Evolutionary conservation across 768 basidiomycete species (phyloP).

Genomic region (Tubosaeta brunneosetosa): DNA sequence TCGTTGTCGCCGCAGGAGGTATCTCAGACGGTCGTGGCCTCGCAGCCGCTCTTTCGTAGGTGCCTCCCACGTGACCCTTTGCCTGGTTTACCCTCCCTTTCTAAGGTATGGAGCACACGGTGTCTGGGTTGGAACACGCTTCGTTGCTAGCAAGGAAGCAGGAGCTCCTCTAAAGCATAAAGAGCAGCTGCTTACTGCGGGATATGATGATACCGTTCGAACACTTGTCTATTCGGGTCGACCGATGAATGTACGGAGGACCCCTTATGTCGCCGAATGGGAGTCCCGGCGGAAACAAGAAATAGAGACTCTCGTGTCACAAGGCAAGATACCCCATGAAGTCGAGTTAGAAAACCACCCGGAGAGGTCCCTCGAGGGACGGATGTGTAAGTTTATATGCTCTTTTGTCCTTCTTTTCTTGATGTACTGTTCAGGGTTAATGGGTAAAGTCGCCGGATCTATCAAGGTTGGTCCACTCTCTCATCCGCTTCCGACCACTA

Average conservation of each 20-base stretch:
- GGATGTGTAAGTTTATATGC: slow-evolving; percentile 50
- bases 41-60: slow-evolving; percentile 66
- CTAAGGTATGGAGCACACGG: slow-evolving; percentile 76
- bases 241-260: slow-evolving; percentile 77
- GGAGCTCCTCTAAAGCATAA: slow-evolving; percentile 75
- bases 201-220: slow-evolving; percentile 69
- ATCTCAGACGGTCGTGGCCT: slow-evolving; percentile 80
- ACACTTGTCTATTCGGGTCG: slow-evolving; percentile 76
- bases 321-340: slow-evolving; percentile 74
- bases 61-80: neutral
- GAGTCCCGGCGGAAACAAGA: slow-evolving; percentile 59
- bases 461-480: slow-evolving; percentile 50
- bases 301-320: slow-evolving; percentile 49
- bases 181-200: slow-evolving; percentile 58
- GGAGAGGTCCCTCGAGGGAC: slow-evolving; percentile 55
- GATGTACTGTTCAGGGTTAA: slow-evolving; percentile 50
- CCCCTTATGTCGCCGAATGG: slow-evolving; percentile 76
- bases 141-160: slow-evolving; percentile 78
- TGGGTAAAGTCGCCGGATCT: slow-evolving; percentile 74
- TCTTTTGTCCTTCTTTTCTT: slow-evolving; percentile 2
- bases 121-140: slow-evolving; percentile 87
- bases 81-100: neutral
- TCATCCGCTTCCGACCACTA: neutral
- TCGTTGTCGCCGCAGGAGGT: slow-evolving; percentile 82
- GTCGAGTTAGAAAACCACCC: slow-evolving; percentile 66